Evolutionary conservation across 2,329 filamentous ascomycete genomes (phyloP), one percentile per base, ranked within the genome.

Genomic region (Thermoascus crustaceus): DNA sequence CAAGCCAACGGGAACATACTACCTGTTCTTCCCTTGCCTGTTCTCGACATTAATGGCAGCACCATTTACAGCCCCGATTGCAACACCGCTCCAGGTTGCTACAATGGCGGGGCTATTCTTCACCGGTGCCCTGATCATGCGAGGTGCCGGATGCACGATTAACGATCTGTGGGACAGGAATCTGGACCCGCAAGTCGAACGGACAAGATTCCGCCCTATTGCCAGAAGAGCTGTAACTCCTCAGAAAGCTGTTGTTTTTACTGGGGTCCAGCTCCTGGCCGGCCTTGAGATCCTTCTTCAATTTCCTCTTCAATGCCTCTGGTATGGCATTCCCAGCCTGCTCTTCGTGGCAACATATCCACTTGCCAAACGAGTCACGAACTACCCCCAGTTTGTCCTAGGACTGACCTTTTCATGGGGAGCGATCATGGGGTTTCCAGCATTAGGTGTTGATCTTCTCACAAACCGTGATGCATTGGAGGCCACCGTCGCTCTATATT

Each of bases 131-230:
- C 49, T 73, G 42, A 60, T 75, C 34, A 63, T 73, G 56, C 64
- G 71, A 34, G 65, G 69, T 17, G 64, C 64, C 13, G 61, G 67
- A 4, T 76, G 73, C 47, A 63, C 70, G 0, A 75, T 73, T 57
- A 76, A 77, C 47, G 73, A 76, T 45, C 63, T 67, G 21, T 64
- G 71, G 52, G 73, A 77, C 44, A 63, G 67, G 31, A 68, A 72
- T 29, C 57, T 73, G 34, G 73, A 77, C 45, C 66, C 69, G 3
- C 58, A 67, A 40, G 71, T 73, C 7, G 61, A 60, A 43, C 64
- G 72, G 24, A 72, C 68, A 25, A 64, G 65, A 21, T 63, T 69
- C 41, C 62, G 72, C 11, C 71, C 71, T 2, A 67, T 73, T 43
- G 68, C 70, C 8, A 55, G 71, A 35, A 63, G 66, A n/a, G 71